A percentile compares a stretch with the other conserved stretches of the same genome.
Evolutionary conservation across 805 yeast genomes (phyloP).

Genomic region (Lachancea mirantina): DNA sequence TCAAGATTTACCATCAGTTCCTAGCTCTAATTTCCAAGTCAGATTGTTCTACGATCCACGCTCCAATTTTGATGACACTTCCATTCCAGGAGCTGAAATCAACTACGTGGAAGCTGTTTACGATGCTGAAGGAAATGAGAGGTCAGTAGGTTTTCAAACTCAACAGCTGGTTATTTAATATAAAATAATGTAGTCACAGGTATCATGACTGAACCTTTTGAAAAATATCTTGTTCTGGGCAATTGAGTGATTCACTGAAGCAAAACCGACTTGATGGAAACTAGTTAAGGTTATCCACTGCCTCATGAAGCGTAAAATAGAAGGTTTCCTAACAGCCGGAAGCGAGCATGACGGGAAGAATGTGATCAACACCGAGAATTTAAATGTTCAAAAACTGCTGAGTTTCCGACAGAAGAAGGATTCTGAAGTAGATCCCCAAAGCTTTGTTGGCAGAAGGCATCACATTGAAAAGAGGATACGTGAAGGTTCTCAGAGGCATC

Average conservation of each 20-base stretch:
- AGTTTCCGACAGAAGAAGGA: conserved; percentile 12
- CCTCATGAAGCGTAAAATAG: no score
- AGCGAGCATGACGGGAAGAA: no score
- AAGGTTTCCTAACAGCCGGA: no score
- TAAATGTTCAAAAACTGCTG: conserved; percentile 3
- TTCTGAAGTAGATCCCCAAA: conserved; percentile 4
- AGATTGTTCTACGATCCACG: conserved; percentile 8
- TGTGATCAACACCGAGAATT: no score
- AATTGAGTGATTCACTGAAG: no score
- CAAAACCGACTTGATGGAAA: no score
- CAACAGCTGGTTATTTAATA: no score
- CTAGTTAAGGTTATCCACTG: no score
- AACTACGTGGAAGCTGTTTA: conserved; percentile 25
- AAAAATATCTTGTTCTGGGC: no score
- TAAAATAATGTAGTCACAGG: no score
- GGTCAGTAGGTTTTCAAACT: conserved; percentile 19
- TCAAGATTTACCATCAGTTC: conserved; percentile 1
- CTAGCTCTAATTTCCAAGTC: not conserved
- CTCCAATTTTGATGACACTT: conserved; percentile 15
- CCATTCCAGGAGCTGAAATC: conserved; percentile 12
- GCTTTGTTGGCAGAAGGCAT: conserved; percentile 10
- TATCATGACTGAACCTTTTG: no score
- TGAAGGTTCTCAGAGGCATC: conserved; percentile 12
- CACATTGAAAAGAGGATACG: conserved; percentile 17
- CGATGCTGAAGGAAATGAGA: conserved; percentile 18